A percentile compares a stretch with the other conserved stretches of the same genome.
These are phyloP conservation scores for Komagataella kurtzmanii DNA, from an alignment of 805 yeast species.

Conservation along the genomic window DNA sequence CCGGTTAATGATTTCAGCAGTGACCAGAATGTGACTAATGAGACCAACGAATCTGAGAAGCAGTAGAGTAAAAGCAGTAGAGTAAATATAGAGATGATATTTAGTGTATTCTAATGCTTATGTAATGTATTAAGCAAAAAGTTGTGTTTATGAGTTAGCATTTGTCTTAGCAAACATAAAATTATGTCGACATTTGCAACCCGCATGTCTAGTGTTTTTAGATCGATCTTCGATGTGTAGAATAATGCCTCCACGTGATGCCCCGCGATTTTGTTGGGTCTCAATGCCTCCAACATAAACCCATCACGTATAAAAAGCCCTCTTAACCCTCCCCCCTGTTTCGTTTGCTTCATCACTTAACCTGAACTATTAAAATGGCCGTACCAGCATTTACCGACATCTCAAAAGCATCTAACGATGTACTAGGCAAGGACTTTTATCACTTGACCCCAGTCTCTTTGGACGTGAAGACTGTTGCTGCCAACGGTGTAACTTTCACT, in stretches of 20 bases:
- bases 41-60: not conserved
- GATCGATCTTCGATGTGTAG: no score
- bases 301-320: not conserved
- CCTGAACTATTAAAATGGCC: slow-evolving; percentile 30
- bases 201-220: no score
- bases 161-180: no score
- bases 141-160: not conserved
- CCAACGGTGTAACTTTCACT: slow-evolving; percentile 91
- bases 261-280: not conserved
- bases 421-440: slow-evolving; percentile 85
- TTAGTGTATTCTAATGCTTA: not conserved
- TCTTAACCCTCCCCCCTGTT: not conserved
- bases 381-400: slow-evolving; percentile 91
- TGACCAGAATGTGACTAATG: not conserved
- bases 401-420: slow-evolving; percentile 83
- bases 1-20: not conserved
- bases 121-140: not conserved
- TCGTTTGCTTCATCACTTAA: not conserved
- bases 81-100: not conserved
- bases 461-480: slow-evolving; percentile 86
- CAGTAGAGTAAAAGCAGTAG: not conserved
- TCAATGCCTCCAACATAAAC: not conserved
- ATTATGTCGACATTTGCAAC: no score
- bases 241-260: not conserved
- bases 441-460: slow-evolving; percentile 80